Percentiles rank a stretch among this genome's conserved stretches.
Evolutionary conservation across 257 asterid genomes (phyloP).

Genomic region (Nicotiana sylvestris): DNA sequence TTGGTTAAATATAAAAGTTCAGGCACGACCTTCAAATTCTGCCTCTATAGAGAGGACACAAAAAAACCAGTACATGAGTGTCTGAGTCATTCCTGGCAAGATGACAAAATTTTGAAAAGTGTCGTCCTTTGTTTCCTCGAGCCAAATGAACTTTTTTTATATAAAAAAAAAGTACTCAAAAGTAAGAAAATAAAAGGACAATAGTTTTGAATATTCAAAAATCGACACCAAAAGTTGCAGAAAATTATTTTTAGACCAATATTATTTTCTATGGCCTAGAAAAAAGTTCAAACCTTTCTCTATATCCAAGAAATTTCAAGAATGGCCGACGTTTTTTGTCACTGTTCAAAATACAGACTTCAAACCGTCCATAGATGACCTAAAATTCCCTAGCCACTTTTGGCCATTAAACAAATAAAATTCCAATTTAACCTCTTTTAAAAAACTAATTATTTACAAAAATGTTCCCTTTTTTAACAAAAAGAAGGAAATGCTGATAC

Average conservation of each 20-base stretch:
- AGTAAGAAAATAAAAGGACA: neutral
- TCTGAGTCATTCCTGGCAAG: neutral
- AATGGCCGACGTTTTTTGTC: neutral
- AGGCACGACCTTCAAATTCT: too few relatives aligned
- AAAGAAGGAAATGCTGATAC: neutral
- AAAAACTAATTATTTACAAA: neutral
- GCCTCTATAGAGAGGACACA: too few relatives aligned
- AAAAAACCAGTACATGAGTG: neutral
- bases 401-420: neutral
- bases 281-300: constrained; percentile 1
- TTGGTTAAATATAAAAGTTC: too few relatives aligned
- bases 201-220: neutral
- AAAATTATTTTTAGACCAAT: neutral
- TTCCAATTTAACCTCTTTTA: neutral
- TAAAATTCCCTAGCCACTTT: neutral
- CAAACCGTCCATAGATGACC: neutral
- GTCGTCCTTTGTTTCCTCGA: neutral
- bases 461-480: neutral
- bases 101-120: constrained; percentile 1
- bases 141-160: neutral
- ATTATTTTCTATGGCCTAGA: neutral
- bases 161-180: neutral
- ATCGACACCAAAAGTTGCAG: neutral
- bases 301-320: constrained; percentile 5
- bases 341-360: neutral